These are phyloP conservation scores for Naumovozyma dairenensis DNA, from an alignment of 805 yeast genomes.

Conservation along the genomic window DNA sequence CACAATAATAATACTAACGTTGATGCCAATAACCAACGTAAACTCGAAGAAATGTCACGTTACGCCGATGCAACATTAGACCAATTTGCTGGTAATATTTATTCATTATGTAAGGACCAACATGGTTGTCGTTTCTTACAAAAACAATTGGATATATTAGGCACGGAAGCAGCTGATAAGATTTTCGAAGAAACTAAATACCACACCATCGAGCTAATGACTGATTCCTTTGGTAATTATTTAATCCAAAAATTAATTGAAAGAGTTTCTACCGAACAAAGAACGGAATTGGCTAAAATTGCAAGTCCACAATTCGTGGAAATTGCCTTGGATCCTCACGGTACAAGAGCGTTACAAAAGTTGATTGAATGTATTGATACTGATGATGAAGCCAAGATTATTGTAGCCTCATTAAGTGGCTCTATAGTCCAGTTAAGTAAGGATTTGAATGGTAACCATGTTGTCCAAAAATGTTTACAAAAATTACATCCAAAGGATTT, in stretches of 20 bases:
- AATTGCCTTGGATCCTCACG: constrained; percentile 88
- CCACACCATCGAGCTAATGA: constrained; percentile 81
- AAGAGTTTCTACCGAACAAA: constrained; percentile 57
- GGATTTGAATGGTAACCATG: constrained; percentile 94
- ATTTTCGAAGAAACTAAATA: constrained; percentile 74
- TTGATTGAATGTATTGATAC: constrained; percentile 72
- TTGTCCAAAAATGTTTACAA: constrained; percentile 84
- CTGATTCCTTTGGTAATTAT: constrained; percentile 95
- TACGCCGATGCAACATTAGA: constrained; percentile 57
- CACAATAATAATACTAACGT: constrained; percentile 6
- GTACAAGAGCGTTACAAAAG: constrained; percentile 91
- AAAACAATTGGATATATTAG: constrained; percentile 64
- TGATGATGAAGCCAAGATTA: constrained; percentile 58
- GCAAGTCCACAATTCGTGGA: constrained; percentile 66
- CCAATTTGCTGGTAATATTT: constrained; percentile 65
- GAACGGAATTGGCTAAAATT: constrained; percentile 56
- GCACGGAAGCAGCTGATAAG: constrained; percentile 52
- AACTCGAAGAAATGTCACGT: constrained; percentile 55
- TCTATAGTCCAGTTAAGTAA: constrained; percentile 73
- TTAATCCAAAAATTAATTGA: constrained; percentile 85
- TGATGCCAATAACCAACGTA: constrained; percentile 14
- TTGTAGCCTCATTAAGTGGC: constrained; percentile 49
- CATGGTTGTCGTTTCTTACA: constrained; percentile 94
- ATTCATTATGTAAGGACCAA: constrained; percentile 83
- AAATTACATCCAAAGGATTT: constrained; percentile 55